Evolutionary conservation across 768 basidiomycete genomes (phyloP).

Genomic region (Collybiopsis confluens): DNA sequence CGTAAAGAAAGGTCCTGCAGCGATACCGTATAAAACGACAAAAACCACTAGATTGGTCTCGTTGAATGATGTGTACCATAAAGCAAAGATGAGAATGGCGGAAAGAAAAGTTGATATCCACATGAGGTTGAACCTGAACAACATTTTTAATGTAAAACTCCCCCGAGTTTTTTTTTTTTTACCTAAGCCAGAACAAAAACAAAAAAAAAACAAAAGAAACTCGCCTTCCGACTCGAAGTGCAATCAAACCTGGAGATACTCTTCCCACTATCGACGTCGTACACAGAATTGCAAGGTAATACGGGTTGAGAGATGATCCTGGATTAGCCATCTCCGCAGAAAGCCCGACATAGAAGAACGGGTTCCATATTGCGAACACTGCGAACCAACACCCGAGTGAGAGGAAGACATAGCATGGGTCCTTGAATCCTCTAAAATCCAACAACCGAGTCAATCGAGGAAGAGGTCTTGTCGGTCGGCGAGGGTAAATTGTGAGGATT

Average conservation of each 20-base stretch:
- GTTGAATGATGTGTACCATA: slow-evolving; percentile 19
- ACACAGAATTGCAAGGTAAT: slow-evolving; percentile 22
- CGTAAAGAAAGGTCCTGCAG: slow-evolving; percentile 22
- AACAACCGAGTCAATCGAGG: slow-evolving; percentile 15
- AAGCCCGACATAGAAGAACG: slow-evolving; percentile 25
- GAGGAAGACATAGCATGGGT: slow-evolving; percentile 16
- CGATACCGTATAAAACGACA: slow-evolving; percentile 20
- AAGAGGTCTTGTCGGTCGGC: slow-evolving; percentile 19
- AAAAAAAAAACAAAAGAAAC: no score
- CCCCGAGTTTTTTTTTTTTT: no score
- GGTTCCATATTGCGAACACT: slow-evolving; percentile 19
- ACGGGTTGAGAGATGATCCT: slow-evolving; percentile 15
- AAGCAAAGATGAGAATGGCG: slow-evolving; percentile 19
- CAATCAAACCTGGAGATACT: slow-evolving; percentile 19
- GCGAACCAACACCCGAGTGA: slow-evolving; percentile 19
- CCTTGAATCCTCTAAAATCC: slow-evolving; percentile 19
- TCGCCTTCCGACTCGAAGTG: slow-evolving; percentile 20
- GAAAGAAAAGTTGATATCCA: slow-evolving; percentile 12
- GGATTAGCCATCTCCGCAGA: slow-evolving; percentile 16
- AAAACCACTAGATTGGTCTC: slow-evolving; percentile 19
- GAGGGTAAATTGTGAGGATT: slow-evolving; percentile 19
- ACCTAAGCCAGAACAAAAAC: no score
- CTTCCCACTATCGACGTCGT: slow-evolving; percentile 22
- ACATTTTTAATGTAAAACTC: no score
- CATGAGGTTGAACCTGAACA: slow-evolving; percentile 18